These are phyloP conservation scores for Suhomyces tanzawaensis DNA, from an alignment of 805 yeast species.

Conservation along the genomic window DNA sequence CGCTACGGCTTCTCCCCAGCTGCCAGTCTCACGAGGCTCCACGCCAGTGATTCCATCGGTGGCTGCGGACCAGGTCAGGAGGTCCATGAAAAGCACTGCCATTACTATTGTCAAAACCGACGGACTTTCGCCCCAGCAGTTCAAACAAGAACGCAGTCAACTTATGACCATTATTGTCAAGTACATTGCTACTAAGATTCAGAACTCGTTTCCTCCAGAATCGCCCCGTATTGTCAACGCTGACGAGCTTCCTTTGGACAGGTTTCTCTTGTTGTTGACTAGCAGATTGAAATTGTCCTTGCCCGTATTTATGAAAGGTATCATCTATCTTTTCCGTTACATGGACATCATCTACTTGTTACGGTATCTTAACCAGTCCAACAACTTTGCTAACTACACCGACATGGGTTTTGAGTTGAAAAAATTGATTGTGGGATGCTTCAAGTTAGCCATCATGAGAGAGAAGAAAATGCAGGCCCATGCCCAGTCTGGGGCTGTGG, in stretches of 20 bases:
- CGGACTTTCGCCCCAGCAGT: constrained; percentile 16
- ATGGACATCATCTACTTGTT: constrained; percentile 46
- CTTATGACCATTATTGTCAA: constrained; percentile 43
- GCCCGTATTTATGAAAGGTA: constrained; percentile 38
- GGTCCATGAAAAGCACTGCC: constrained; percentile 15
- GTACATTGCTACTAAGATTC: constrained; percentile 42
- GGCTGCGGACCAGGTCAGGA: constrained; percentile 21
- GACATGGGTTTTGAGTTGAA: constrained; percentile 43
- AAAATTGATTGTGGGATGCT: constrained; percentile 42
- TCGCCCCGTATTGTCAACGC: constrained; percentile 21
- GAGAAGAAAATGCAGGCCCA: constrained; percentile 17
- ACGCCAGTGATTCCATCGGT: constrained; percentile 9
- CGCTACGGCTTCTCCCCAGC: not conserved
- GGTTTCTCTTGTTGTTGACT: constrained; percentile 36
- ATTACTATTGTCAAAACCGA: not conserved
- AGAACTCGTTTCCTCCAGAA: constrained; percentile 44
- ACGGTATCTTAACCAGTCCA: constrained; percentile 44
- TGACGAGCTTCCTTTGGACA: constrained; percentile 38
- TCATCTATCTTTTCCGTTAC: constrained; percentile 43
- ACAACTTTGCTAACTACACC: constrained; percentile 42
- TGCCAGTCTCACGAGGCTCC: not conserved
- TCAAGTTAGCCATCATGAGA: constrained; percentile 35
- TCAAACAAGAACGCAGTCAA: constrained; percentile 32
- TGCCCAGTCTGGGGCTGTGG: not conserved
- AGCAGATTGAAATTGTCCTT: constrained; percentile 36